Percentiles rank a stretch among this genome's conserved stretches.
Conservation (phyloP, 2,329 filamentous ascomycete species). For the Grosmannia serpens region DNA sequence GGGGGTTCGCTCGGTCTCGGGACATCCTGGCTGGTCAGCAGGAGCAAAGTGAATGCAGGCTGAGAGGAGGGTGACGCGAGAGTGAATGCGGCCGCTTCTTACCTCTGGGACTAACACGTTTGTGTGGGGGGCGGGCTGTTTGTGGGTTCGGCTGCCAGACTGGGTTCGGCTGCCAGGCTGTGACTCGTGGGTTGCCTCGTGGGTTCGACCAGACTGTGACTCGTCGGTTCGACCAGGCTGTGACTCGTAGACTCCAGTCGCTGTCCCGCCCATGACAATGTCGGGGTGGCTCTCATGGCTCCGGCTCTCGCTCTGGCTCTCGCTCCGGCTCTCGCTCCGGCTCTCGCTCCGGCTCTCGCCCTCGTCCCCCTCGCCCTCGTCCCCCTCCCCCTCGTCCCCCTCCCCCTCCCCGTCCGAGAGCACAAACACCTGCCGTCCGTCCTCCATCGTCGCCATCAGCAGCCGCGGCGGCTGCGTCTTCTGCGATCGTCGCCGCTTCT, state of each 20-base stretch:
- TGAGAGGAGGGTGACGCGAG: background rate
- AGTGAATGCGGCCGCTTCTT: background rate
- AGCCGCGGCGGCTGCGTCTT: background rate
- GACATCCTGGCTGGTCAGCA: background rate
- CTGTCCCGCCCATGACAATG: background rate
- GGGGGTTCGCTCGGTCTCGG: no score
- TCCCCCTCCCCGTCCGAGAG: slow-evolving; percentile 8
- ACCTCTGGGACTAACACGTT: no score
- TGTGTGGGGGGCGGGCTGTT: no score
- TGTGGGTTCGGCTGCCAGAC: no score
- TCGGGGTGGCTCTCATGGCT: background rate
- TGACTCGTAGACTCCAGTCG: no score
- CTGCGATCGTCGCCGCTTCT: background rate
- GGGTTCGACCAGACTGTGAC: no score
- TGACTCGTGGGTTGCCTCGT: no score
- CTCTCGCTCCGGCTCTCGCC: no score
- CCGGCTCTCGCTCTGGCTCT: no score
- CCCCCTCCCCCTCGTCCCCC: background rate
- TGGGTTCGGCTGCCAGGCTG: no score
- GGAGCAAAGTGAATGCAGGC: background rate
- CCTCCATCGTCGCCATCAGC: background rate
- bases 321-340: no score
- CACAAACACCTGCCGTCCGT: background rate
- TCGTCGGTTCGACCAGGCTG: no score
- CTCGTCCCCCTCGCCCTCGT: background rate